Base-by-base conservation (phyloP, 257 asterid genomes). In the Handroanthus guayacan region DNA sequence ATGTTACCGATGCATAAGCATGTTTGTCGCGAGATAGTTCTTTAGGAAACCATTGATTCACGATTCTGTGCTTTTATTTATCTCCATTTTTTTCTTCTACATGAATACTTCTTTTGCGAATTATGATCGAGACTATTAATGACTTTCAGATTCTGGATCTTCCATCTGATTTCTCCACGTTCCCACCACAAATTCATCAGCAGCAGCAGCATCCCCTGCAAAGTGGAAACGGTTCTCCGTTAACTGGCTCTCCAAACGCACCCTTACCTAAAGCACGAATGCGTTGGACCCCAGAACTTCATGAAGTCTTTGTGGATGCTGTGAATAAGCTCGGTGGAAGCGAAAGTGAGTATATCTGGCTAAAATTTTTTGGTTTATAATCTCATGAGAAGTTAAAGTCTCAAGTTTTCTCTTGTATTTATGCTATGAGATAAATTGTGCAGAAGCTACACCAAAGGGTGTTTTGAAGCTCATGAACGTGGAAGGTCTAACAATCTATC, bases 281-380 rank as follows among this genome's bases (percentile, higher is more conserved):
- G 97, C 97, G 97, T 51, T 94, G 98, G 98, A 94, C 98, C 16
- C 97, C 94, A 2, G 98, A 94, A 79, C 97, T 94, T 84, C 98
- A 94, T 66, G 98, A 94, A 78, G 83, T 80, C 39, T 92, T 94
- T 67, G 86, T 94, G 63, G 92, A 89, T 43, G 94, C 98, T n/a
- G 94, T 94, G 58, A 85, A 79, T 80, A 92, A 90, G 87, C 97
- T 94, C 64, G 98, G 98, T 62, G 97, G 98, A 47, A 77, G 97
- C 44, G 98, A 92, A 79, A 82, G 98, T 94, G 81, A 52, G 97
- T 82, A 50, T 67, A 69, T 78, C 31, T 0, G 69, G 31, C 41
- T 50, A 69, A 52, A 63, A 17, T 55, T 6, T 64, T 82, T 56
- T 56, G 18, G 20, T 63, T 62, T 52, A 3, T 55, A 60, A 66